Evolutionary conservation across 2,329 filamentous ascomycete species (phyloP).

Genomic region (Arthrobotrys megalospora): DNA sequence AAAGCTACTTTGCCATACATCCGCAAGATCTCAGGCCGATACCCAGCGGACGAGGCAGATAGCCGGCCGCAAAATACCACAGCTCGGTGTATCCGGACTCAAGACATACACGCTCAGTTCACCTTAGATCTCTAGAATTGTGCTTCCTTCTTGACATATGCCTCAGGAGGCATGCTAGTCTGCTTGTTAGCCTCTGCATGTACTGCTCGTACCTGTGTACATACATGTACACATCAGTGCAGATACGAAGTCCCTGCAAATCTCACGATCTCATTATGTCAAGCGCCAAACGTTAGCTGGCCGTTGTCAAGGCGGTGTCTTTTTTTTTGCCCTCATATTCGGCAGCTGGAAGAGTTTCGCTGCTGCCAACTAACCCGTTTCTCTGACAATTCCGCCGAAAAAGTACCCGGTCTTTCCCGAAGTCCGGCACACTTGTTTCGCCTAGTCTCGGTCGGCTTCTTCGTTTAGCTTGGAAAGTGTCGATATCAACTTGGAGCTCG

Average conservation of each 20-base stretch:
- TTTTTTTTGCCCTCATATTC: slow-evolving; percentile 39
- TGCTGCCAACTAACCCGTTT: slow-evolving; percentile 51
- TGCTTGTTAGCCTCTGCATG: not conserved
- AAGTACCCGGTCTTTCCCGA: slow-evolving; percentile 61
- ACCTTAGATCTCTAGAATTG: not conserved
- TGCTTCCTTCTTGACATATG: too few relatives aligned
- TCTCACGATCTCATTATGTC: slow-evolving; percentile 25
- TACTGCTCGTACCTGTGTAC: not conserved
- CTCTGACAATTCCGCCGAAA: slow-evolving; percentile 50
- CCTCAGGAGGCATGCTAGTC: too few relatives aligned
- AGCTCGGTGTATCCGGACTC: not conserved
- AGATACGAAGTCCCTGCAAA: slow-evolving; percentile 12
- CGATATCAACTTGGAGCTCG: slow-evolving; percentile 6
- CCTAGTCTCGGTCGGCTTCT: slow-evolving; percentile 48
- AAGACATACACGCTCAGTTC: not conserved
- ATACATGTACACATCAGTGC: not conserved
- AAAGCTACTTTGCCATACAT: slow-evolving; percentile 37
- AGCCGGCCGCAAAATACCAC: slow-evolving; percentile 22
- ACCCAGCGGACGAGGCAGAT: slow-evolving; percentile 28
- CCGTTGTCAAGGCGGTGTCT: slow-evolving; percentile 31
- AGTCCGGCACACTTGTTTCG: slow-evolving; percentile 34
- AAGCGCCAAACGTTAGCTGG: slow-evolving; percentile 5
- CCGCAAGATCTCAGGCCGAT: slow-evolving; percentile 48
- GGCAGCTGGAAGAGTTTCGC: slow-evolving; percentile 55
- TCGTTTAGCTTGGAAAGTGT: slow-evolving; percentile 21